Base-by-base conservation (phyloP, 306 rosid genomes). In the Albizia julibrissin region DNA sequence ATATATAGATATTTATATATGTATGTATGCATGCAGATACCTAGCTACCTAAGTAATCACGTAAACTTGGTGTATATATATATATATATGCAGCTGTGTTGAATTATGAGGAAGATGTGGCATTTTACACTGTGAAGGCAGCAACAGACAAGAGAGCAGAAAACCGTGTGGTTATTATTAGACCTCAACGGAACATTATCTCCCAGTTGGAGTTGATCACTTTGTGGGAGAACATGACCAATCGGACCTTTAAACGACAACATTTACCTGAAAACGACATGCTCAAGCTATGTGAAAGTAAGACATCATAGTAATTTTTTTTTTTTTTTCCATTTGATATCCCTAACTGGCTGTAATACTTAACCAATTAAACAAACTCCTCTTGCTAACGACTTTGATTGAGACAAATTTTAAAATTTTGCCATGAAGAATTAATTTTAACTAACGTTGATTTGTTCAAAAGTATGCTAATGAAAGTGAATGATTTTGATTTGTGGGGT, bases 101-200 rank as follows among this genome's bases (percentile, higher is more conserved):
- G 54, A 88, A 81, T 42, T 79, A 82, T n/a, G 89, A 88, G 76
- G 77, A 82, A 86, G 89, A 86, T 68, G 81, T 88, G 14, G 89
- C 86, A 2, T 65, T 42, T 21, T 84, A 86, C 72, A 84, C 91
- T 0, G 49, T 88, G 29, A 86, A 72, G 72, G 86, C 86, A 49
- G 87, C 83, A 33, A 76, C 79, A 21, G 88, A 88, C 84, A 72
- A 70, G 40, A 84, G 84, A 65, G 85, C 42, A 10, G 87, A 11
- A 1, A 85, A 88, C 49, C 72, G 81, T 1, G 74, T 89, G 2
- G 14, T 84, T 42, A 72, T 80, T 1, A 64, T 5, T 8, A 82
- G 84, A 31, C 89, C 88, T 6, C 40, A 50, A 3, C 69, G 34
- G 21, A 86, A 89, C 46, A 84, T 84, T 6, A 66, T 56, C 3